Percentiles rank a stretch among this genome's conserved stretches.
Evolutionary conservation across 2,329 filamentous ascomycete genomes (phyloP).

Genomic region (Calycina herbarum): DNA sequence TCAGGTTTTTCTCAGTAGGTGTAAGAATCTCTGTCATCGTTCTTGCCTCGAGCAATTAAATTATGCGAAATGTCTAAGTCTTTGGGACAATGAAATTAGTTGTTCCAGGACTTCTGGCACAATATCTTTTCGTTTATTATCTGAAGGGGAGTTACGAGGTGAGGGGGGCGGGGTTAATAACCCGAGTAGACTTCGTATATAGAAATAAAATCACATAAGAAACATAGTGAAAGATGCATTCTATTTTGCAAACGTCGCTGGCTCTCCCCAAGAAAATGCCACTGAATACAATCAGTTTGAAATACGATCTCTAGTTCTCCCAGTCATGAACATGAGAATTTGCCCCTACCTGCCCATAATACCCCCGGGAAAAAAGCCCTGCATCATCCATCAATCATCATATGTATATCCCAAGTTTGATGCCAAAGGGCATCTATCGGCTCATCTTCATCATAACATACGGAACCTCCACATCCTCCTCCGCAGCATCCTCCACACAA

Average conservation of each 20-base stretch:
- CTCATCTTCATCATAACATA: conserved; percentile 82
- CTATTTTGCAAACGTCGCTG: conserved; percentile 1
- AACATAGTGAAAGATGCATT: not conserved
- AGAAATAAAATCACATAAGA: too few relatives aligned
- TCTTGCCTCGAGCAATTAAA: too few relatives aligned
- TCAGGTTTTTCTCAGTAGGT: too few relatives aligned
- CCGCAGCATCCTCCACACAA: conserved; percentile 82
- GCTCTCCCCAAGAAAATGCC: not conserved
- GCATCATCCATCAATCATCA: conserved; percentile 19
- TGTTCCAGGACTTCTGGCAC: too few relatives aligned
- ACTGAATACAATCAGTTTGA: not conserved
- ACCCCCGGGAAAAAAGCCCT: not conserved
- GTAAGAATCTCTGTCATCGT: too few relatives aligned
- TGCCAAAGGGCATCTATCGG: conserved; percentile 22
- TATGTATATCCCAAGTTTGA: not conserved
- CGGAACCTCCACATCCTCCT: conserved; percentile 94
- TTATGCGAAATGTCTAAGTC: too few relatives aligned
- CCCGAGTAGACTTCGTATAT: too few relatives aligned
- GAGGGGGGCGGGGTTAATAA: too few relatives aligned
- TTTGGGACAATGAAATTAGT: too few relatives aligned
- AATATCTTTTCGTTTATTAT: too few relatives aligned
- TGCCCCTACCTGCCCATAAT: not conserved
- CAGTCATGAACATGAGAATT: not conserved
- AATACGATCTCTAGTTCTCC: not conserved
- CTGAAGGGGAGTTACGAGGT: too few relatives aligned